Evolutionary conservation across 768 basidiomycete genomes (phyloP), one percentile per base, ranked within the genome.

Genomic region (Hygrocybe coccinea): DNA sequence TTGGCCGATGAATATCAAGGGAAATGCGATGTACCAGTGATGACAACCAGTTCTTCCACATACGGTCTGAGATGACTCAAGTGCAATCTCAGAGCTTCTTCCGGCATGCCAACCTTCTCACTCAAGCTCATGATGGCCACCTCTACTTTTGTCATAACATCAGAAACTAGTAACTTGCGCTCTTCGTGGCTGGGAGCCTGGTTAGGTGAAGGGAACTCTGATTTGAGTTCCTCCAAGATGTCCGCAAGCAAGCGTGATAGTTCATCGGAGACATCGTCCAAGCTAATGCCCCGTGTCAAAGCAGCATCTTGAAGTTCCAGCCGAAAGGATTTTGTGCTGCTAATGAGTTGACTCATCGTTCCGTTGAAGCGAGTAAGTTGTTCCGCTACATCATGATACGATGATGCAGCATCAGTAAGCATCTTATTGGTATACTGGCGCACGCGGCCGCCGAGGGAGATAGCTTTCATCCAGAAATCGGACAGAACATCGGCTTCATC

Each of bases 191-290:
- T 53, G 4, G 69, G 67, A 7, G 70, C 69, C 29, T 68, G 36
- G 33, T 70, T 61, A 3, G 72, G 68, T 1, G 67, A 56, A 2
- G 68, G 62, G 50, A 77, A 71, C 46, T 71, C 68, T 2, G 60
- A 62, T 34, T 68, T 54, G 21, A 74, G 52, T 3, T 49, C 48
- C 14, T 58, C 57, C 24, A 71, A 49, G 12, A 63, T 57, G 10
- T 52, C 39, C 11, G 61, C 60, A 3, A 73, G 29, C 15, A 64
- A 62, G 9, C 2, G 45, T 4, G 56, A 52, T 3, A 73, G 24
- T 22, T 59, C 60, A 11, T 51, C 50, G 5, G 55, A 58, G 15
- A 69, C 46, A 17, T 56, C 47, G 6, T 60, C 60, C 17, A 54
- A 11, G 11, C 54, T 56, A 10, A 59, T 19, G 9, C 48, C 45